Evolutionary conservation across 352 stramenopile genomes (phyloP), one percentile per base, ranked within the genome.

Genomic region (Globisporangium nagaii): DNA sequence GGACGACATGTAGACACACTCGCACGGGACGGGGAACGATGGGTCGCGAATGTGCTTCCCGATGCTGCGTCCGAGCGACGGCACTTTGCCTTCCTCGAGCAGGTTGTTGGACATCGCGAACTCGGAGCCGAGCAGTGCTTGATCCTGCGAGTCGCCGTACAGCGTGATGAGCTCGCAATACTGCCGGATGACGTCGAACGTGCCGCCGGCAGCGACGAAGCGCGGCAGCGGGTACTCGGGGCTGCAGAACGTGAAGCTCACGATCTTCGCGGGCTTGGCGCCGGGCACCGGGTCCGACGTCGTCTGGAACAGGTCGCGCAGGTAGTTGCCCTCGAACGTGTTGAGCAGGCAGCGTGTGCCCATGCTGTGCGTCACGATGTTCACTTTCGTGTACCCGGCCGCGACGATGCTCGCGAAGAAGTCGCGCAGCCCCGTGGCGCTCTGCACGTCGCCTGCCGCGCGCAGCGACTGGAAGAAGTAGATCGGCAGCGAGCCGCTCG

Each of bases 191-290:
- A 65, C 53, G n/a, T 65, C 53, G 35, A 79, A 89, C 3, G 53
- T 60, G 10, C 65, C 65, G 5, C 51, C 71, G 11, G 61, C 59
- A 20, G 73, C 62, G n/a, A 66, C 51, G 31, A 88, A 89, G 9
- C 60, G 59, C 11, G 43, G 27, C 12, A 84, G 43, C 1, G 74
- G 72, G 49, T 79, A 89, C 46, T 88, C 76, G 17, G 79, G 74
- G 50, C 81, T 89, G 31, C 83, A 70, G 34, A 87, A 65, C 22
- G 74, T 84, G 7, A 87, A 35, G 42, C 59, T 66, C 44, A 48
- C 44, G 15, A 62, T 57, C 34, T 56, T 12, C 27, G 46, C 41
- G 0, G 45, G 39, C 25, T 60, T 60, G 54, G 27, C 19, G 6
- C 54, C 54, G 7, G 11, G 8, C 31, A n/a, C n/a, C 20, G 39